A percentile compares a stretch with the other conserved stretches of the same genome.
phyloP scores from a whole-genome alignment of 129 eudicot species.

The Artemisia tridentata region DNA sequence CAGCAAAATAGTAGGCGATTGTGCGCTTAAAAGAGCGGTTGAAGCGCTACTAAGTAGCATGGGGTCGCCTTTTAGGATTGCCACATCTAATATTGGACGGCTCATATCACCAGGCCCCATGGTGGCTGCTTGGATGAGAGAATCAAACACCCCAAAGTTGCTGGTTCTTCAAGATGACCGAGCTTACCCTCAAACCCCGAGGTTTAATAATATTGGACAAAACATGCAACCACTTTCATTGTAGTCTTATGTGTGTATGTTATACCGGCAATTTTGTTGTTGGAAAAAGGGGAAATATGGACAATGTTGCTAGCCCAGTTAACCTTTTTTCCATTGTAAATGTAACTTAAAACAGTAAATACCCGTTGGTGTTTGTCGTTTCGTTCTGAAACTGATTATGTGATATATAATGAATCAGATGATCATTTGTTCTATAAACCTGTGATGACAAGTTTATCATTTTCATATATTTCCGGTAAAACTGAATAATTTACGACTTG shows the following conservation, averaged over 20 bases:
- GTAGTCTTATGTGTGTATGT: slow-evolving; percentile 32
- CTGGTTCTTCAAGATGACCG: slow-evolving; percentile 87
- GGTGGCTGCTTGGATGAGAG: slow-evolving; percentile 89
- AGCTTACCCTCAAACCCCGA: slow-evolving; percentile 32
- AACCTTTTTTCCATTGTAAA: slow-evolving; percentile 18
- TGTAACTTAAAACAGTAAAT: slow-evolving; percentile 29
- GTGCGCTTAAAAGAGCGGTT: slow-evolving; percentile 76
- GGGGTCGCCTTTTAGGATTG: slow-evolving; percentile 79
- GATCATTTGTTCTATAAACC: too few species aligned
- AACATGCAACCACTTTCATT: slow-evolving; percentile 44
- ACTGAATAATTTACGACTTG: too few species aligned
- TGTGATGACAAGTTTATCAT: too few species aligned
- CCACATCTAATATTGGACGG: slow-evolving; percentile 80
- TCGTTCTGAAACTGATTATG: neutral
- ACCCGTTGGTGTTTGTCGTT: neutral
- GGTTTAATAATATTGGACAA: neutral
- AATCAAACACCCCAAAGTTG: slow-evolving; percentile 59
- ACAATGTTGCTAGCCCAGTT: neutral
- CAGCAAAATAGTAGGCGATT: slow-evolving; percentile 93
- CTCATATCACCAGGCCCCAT: slow-evolving; percentile 74
- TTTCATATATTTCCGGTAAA: too few species aligned
- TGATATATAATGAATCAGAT: too few species aligned
- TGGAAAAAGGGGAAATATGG: slow-evolving; percentile 18
- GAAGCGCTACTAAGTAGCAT: slow-evolving; percentile 71
- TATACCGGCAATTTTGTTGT: slow-evolving; percentile 25